These are phyloP conservation scores for Ricinus communis DNA, from an alignment of 345 rosid species.

Conservation along the genomic window DNA sequence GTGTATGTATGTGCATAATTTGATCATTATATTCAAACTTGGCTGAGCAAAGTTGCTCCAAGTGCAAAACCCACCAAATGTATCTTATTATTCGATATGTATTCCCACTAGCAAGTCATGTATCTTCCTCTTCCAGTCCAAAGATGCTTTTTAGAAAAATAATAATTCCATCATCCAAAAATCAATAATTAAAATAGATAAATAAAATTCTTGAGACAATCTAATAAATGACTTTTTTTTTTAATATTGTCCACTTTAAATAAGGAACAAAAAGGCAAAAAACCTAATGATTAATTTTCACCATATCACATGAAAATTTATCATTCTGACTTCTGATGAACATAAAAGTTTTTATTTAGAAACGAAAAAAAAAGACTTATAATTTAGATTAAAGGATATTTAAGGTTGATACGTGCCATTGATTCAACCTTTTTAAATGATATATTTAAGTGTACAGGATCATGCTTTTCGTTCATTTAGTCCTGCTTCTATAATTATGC, in stretches of 20 bases:
- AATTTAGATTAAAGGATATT: too few relatives aligned
- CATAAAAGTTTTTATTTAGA: background rate
- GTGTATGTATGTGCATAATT: background rate
- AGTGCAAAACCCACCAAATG: background rate
- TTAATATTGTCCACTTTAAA: too few relatives aligned
- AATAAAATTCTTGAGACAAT: too few relatives aligned
- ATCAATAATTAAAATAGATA: background rate
- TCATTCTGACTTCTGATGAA: background rate
- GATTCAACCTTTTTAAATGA: too few relatives aligned
- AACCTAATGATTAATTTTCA: background rate
- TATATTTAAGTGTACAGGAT: too few relatives aligned
- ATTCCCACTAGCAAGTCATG: slow-evolving; percentile 3
- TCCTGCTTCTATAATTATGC: background rate
- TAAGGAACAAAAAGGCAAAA: background rate
- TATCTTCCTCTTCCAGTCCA: background rate
- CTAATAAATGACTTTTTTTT: too few relatives aligned
- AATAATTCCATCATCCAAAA: background rate
- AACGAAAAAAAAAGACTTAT: too few relatives aligned
- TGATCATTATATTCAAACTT: background rate
- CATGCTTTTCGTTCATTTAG: background rate
- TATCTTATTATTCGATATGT: slow-evolving; percentile 5
- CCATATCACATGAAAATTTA: slow-evolving; percentile 4
- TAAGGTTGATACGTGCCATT: too few relatives aligned
- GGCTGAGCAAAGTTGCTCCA: background rate
- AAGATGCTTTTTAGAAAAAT: background rate